Base-by-base conservation (phyloP, 2,329 filamentous ascomycete genomes). In the Lojkania enalia region DNA sequence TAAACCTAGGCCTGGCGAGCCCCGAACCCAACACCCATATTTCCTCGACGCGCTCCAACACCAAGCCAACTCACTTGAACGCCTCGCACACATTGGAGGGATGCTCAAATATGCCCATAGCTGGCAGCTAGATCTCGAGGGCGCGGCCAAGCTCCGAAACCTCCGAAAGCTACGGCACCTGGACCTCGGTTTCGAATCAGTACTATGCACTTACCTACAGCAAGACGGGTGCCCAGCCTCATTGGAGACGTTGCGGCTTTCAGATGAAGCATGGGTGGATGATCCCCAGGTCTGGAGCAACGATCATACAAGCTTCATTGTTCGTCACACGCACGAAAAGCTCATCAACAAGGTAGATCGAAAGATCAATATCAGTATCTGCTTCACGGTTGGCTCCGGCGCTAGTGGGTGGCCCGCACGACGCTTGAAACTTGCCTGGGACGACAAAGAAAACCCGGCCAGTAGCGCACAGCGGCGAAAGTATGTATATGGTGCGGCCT, bases 1-100 rank as follows among this genome's bases (percentile, higher is more conserved):
- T 18, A 27, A 41, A 2, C 63, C 63, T 2, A 49, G 46, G 1
- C 42, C 43, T 46, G 38, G 37, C 1, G 33, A 39, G 13, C 43
- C 52, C 20, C 54, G 57, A 29, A 67, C 61, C 9, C 58, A 54
- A 7, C 54, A 58, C 11, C 42, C 44, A 6, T 39, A 44, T n/a
- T 66, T 70, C 20, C 47, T 69, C 2, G 42, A 52, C 4, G 62
- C 61, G 4, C 48, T 70, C 1, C 48, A 57, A 20, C 50, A 53
- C 19, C 67, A 70, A 58, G 56, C 61, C 3, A 41, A 55, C n/a
- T 69, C 67, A 1, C 52, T 70, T 3, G 48, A 58, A 39, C 52
- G 51, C 4, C 49, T 70, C 13, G 49, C 42, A 3, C 64, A 70
- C 27, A 57, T 60, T 16, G 58, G 60, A 11, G 64, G 64, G 9